Evolutionary conservation across 1,284 basidiomycete genomes (phyloP), one percentile per base, ranked within the genome.

Genomic region (Apiotrichum siamense): DNA sequence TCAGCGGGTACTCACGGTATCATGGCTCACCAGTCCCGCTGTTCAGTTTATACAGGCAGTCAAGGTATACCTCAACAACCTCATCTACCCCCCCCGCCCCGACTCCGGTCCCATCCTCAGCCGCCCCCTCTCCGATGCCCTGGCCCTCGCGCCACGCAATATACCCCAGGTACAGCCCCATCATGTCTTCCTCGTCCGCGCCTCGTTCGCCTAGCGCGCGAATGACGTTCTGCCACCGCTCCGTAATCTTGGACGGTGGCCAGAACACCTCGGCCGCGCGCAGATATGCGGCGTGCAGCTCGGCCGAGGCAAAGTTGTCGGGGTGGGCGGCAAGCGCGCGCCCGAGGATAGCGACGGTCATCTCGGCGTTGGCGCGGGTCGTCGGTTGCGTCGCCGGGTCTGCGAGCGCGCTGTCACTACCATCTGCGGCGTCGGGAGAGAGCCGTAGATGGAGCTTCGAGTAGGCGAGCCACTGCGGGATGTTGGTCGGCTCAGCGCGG

Each of bases 81-180:
- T 67, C 66, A 23, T 73, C 71, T 4, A 73, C 62, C 1, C 67
- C 64, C 2, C 59, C 63, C 7, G n/a, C 49, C n/a, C n/a, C n/a
- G n/a, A n/a, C n/a, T n/a, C n/a, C n/a, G 24, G 26, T 42, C 3
- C 37, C 52, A 3, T 40, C 36, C 4, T 50, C 49, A 11, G 55
- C 47, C n/a, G n/a, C n/a, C n/a, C n/a, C n/a, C 42, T 60, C 39
- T 17, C 64, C 67, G 39, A 73, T 62, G 4, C 69, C 67, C 26
- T 68, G 58, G 9, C 69, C 66, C 54, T 73, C 65, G 26, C 65
- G 44, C 72, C 72, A 74, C 6, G 61, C 61, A 42, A 74, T 64
- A 52, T 70, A 73, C 4, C 58, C 67, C 9, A 68, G 54, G 63
- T 70, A 75, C 2, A 68, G 38, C 6, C 47, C 52, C 65, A 69